phyloP scores from a whole-genome alignment of 1,284 basidiomycete species.

The Wolfiporia cocos region DNA sequence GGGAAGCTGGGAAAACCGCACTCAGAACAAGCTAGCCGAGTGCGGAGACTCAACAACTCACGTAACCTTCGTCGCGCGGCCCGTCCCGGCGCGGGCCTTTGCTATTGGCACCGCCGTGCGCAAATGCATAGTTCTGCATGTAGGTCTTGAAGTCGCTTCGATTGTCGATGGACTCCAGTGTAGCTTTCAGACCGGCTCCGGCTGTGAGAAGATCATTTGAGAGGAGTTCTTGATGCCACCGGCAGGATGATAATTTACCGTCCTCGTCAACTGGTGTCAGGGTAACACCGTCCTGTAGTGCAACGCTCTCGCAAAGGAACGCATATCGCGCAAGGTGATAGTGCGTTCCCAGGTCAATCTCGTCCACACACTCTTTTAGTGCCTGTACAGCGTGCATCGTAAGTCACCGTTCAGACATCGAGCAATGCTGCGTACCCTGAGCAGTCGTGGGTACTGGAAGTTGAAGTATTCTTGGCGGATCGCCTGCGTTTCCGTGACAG shows the following conservation, averaged over 20 bases:
- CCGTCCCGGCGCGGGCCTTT: constrained; percentile 79
- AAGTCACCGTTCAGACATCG: constrained; percentile 1
- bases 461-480: constrained; percentile 97
- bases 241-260: too few relatives aligned
- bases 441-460: constrained; percentile 89
- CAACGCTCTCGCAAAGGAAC: constrained; percentile 88
- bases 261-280: constrained; percentile 73
- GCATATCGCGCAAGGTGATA: constrained; percentile 95
- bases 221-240: too few relatives aligned
- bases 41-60: constrained; percentile 34
- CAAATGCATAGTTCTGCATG: constrained; percentile 95
- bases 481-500: constrained; percentile 86
- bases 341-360: constrained; percentile 94
- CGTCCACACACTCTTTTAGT: constrained; percentile 94
- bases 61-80: constrained; percentile 82
- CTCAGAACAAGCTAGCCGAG: constrained; percentile 1
- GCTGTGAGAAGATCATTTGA: neutral
- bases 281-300: constrained; percentile 84
- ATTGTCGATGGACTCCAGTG: constrained; percentile 91
- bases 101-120: constrained; percentile 56
- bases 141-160: constrained; percentile 92
- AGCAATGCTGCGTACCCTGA: constrained; percentile 59
- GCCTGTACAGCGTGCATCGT: constrained; percentile 39
- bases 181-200: constrained; percentile 78
- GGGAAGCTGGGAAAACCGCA: constrained; percentile 6